Conservation (phyloP, 805 yeast species). For the Saccharomycopsis amapae region DNA sequence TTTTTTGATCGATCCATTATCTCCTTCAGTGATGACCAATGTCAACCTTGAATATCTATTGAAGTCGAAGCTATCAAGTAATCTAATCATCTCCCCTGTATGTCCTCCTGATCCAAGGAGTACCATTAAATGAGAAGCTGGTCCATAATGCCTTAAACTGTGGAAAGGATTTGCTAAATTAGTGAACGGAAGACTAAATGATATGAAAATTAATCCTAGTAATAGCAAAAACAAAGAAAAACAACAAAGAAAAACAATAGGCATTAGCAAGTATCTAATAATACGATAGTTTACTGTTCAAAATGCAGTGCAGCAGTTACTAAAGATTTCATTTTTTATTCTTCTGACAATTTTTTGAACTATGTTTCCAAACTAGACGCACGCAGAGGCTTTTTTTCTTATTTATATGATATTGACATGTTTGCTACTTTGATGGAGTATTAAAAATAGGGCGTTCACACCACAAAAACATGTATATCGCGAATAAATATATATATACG, state of each 20-base stretch:
- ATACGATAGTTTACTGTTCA: neutral
- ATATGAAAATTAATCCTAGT: slow-evolving; percentile 5
- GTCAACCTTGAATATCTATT: slow-evolving; percentile 15
- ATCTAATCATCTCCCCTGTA: slow-evolving; percentile 88
- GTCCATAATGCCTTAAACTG: neutral
- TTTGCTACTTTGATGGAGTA: too few relatives aligned
- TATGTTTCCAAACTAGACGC: too few relatives aligned
- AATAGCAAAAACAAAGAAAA: slow-evolving; percentile 1
- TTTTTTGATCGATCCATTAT: slow-evolving; percentile 38
- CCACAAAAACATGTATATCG: too few relatives aligned
- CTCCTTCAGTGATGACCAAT: slow-evolving; percentile 37
- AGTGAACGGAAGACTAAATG: slow-evolving; percentile 13
- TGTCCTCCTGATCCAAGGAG: slow-evolving; percentile 96
- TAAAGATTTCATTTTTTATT: too few relatives aligned
- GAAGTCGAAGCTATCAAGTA: slow-evolving; percentile 37
- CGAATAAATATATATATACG: too few relatives aligned
- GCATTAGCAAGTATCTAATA: neutral
- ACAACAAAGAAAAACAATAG: neutral
- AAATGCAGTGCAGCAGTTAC: neutral
- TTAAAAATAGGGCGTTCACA: too few relatives aligned
- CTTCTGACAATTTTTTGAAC: too few relatives aligned
- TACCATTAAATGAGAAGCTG: slow-evolving; percentile 37
- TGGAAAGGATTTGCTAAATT: slow-evolving; percentile 8
- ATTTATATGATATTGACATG: too few relatives aligned
- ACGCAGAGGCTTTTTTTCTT: too few relatives aligned